Percentiles rank a stretch among this genome's conserved stretches.
phyloP scores from a whole-genome alignment of 2,329 filamentous ascomycete genomes.

The Sclerotinia subarctica region DNA sequence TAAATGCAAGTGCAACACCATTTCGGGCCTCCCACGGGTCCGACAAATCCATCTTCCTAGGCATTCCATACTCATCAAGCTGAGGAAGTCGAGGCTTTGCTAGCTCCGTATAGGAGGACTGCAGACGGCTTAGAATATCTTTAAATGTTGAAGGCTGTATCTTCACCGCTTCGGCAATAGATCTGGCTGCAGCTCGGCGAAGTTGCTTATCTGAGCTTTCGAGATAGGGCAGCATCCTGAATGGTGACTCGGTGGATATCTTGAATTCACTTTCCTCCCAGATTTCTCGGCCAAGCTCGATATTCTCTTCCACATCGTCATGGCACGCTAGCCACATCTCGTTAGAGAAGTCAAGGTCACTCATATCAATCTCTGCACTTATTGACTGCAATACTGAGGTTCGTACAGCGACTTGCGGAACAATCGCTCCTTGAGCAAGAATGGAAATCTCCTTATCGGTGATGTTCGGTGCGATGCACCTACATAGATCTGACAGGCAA shows the following conservation, averaged over 20 bases:
- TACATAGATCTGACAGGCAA: conserved; percentile 80
- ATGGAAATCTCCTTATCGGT: conserved; percentile 66
- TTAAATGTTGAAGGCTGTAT: conserved; percentile 58
- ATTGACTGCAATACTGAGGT: conserved; percentile 85
- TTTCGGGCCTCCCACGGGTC: conserved; percentile 92
- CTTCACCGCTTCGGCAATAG: conserved; percentile 71
- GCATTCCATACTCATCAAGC: conserved; percentile 92
- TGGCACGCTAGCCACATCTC: conserved; percentile 94
- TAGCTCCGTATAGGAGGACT: conserved; percentile 70
- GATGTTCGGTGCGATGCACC: conserved; percentile 81
- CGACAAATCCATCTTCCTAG: conserved; percentile 77
- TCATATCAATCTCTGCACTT: conserved; percentile 87
- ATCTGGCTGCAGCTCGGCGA: conserved; percentile 75
- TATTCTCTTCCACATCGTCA: conserved; percentile 85
- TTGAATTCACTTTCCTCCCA: conserved; percentile 92
- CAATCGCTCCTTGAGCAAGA: conserved; percentile 75
- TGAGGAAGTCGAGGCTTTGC: conserved; percentile 80
- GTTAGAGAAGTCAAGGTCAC: conserved; percentile 78
- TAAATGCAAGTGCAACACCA: conserved; percentile 84
- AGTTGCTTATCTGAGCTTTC: conserved; percentile 77
- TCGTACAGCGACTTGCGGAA: conserved; percentile 75
- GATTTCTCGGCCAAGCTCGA: conserved; percentile 77
- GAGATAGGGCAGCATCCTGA: conserved; percentile 72
- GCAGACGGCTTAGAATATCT: conserved; percentile 61
- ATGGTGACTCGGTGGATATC: conserved; percentile 61